A percentile compares a stretch with the other conserved stretches of the same genome.
Conservation (phyloP, 495 filamentous ascomycete genomes). For the Penicillium lagena region DNA sequence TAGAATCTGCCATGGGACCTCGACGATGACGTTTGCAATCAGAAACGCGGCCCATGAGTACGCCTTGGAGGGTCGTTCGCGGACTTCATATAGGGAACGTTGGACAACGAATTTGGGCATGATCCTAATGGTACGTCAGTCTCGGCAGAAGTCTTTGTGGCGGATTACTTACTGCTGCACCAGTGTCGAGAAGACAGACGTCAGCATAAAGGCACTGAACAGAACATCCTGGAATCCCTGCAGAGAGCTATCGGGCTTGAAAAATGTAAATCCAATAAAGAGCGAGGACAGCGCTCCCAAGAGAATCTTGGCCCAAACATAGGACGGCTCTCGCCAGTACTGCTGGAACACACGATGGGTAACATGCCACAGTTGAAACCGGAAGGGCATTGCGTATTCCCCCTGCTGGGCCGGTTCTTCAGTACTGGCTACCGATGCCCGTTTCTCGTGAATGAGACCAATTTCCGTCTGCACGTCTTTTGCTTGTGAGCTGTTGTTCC, state of each 20-base stretch:
- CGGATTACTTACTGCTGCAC: slow-evolving; percentile 38
- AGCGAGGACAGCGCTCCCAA: slow-evolving; percentile 48
- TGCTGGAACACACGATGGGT: slow-evolving; percentile 43
- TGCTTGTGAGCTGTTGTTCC: slow-evolving; percentile 68
- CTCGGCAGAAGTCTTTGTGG: too few relatives aligned
- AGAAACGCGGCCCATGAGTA: slow-evolving; percentile 71
- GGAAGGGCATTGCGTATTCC: slow-evolving; percentile 50
- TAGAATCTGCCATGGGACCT: slow-evolving; percentile 64
- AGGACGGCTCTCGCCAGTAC: slow-evolving; percentile 54
- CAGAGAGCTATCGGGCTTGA: slow-evolving; percentile 57
- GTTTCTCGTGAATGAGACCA: slow-evolving; percentile 50
- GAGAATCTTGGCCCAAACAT: slow-evolving; percentile 47
- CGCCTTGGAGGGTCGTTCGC: slow-evolving; percentile 61
- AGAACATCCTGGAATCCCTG: slow-evolving; percentile 82
- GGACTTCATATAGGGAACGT: slow-evolving; percentile 60
- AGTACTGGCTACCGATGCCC: slow-evolving; percentile 14
- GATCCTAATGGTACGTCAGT: slow-evolving; percentile 37
- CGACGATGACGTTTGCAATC: slow-evolving; percentile 62
- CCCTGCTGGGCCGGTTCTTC: slow-evolving; percentile 12
- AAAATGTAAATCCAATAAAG: slow-evolving; percentile 89
- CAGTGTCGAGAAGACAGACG: slow-evolving; percentile 69
- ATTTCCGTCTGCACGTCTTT: slow-evolving; percentile 59
- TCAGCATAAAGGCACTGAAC: slow-evolving; percentile 78
- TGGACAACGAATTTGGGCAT: slow-evolving; percentile 65
- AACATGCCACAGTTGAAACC: slow-evolving; percentile 42